These are phyloP conservation scores for Mitragyna speciosa DNA, from an alignment of 257 asterid species.

Conservation along the genomic window DNA sequence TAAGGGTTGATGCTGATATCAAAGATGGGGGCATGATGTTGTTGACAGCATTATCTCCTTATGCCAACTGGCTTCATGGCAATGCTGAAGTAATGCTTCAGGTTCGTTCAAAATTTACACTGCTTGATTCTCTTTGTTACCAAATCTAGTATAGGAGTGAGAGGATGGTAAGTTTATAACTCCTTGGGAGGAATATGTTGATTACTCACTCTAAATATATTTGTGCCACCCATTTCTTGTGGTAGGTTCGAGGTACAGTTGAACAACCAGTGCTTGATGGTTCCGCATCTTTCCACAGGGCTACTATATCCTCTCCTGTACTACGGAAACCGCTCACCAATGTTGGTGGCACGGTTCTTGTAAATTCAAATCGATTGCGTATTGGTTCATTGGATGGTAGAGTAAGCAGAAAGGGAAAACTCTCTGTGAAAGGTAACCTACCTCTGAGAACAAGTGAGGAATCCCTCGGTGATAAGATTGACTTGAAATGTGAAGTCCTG, in stretches of 20 bases:
- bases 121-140: not conserved
- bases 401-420: constrained; percentile 93
- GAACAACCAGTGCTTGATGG: constrained; percentile 97
- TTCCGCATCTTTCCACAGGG: constrained; percentile 96
- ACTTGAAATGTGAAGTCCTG: constrained; percentile 93
- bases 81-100: constrained; percentile 96
- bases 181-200: not conserved
- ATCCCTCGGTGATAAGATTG: constrained; percentile 74
- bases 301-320: constrained; percentile 92
- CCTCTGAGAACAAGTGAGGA: constrained; percentile 74
- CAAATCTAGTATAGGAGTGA: not conserved
- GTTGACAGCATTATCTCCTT: constrained; percentile 92
- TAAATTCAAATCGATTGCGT: constrained; percentile 81
- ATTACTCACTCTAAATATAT: not conserved
- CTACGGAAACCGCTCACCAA: constrained; percentile 88
- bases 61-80: constrained; percentile 98
- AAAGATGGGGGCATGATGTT: constrained; percentile 99
- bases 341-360: constrained; percentile 87
- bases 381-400: constrained; percentile 89
- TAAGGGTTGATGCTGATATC: constrained; percentile 93
- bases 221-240: not conserved
- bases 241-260: constrained; percentile 94
- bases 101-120: constrained; percentile 43
- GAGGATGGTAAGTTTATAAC: not conserved
- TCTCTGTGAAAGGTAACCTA: constrained; percentile 82